Evolutionary conservation across 306 rosid genomes (phyloP).

Genomic region (Cajanus cajan): DNA sequence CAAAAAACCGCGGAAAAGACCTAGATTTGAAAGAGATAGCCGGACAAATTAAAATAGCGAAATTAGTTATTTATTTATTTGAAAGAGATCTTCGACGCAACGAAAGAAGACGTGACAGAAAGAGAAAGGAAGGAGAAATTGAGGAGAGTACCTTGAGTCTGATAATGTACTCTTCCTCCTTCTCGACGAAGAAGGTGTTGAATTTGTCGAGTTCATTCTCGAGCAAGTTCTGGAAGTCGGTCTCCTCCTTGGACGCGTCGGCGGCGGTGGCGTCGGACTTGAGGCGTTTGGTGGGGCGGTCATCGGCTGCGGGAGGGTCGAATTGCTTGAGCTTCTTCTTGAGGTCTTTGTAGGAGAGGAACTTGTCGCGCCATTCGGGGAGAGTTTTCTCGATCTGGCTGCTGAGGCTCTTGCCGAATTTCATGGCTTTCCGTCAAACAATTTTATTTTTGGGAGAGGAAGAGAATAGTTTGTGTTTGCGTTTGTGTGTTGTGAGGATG

Average conservation of each 20-base stretch:
- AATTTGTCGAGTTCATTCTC: slow-evolving; percentile 94
- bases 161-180: slow-evolving; percentile 94
- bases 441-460: background rate
- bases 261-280: slow-evolving; percentile 36
- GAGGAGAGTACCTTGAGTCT: slow-evolving; percentile 66
- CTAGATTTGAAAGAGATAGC: background rate
- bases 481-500: no score
- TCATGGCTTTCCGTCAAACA: slow-evolving; percentile 45
- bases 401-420: slow-evolving; percentile 90
- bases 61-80: background rate
- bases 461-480: no score
- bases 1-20: background rate
- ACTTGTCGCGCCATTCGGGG: slow-evolving; percentile 96
- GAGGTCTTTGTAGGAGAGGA: slow-evolving; percentile 88
- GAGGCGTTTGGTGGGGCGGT: slow-evolving; percentile 58
- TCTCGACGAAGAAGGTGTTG: slow-evolving; percentile 86
- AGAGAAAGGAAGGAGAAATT: background rate
- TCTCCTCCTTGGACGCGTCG: slow-evolving; percentile 62
- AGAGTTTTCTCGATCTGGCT: slow-evolving; percentile 86
- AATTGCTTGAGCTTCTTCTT: slow-evolving; percentile 83
- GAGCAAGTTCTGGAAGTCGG: slow-evolving; percentile 58
- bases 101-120: background rate
- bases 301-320: slow-evolving; percentile 44
- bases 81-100: background rate
- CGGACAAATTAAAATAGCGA: background rate